phyloP scores from a whole-genome alignment of 225 moss, liverwort and hornwort genomes.

The Anthoceros angustus region DNA sequence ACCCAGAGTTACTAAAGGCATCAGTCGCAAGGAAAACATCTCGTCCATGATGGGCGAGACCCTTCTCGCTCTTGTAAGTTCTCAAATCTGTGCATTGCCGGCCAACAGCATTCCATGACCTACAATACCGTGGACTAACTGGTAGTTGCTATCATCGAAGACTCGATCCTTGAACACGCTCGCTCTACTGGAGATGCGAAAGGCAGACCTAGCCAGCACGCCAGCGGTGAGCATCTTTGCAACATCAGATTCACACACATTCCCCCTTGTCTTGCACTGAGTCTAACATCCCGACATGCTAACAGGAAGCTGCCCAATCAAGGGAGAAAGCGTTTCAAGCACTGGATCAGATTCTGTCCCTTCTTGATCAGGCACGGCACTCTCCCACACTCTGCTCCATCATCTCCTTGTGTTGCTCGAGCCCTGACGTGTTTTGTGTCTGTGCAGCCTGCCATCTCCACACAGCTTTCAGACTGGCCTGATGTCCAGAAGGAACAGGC shows the following conservation, averaged over 20 bases:
- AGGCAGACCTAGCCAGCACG: slow-evolving; percentile 42
- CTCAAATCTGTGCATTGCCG: background rate
- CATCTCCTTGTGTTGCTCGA: background rate
- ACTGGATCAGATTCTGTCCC: background rate
- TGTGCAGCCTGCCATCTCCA: background rate
- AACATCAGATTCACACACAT: background rate
- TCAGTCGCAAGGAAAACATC: background rate
- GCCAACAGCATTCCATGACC: background rate
- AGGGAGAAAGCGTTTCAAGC: background rate
- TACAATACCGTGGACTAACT: background rate
- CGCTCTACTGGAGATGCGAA: slow-evolving; percentile 51
- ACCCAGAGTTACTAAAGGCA: background rate
- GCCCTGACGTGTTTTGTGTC: background rate
- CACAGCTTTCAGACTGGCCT: background rate
- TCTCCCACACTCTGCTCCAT: background rate
- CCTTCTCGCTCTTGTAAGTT: background rate
- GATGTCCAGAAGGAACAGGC: background rate
- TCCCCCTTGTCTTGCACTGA: slow-evolving; percentile 5
- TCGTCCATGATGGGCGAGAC: background rate
- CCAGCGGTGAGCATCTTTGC: slow-evolving; percentile 24
- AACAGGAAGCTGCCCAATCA: background rate
- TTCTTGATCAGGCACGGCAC: background rate
- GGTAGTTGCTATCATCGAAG: background rate
- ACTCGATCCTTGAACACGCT: slow-evolving; percentile 53
- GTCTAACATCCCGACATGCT: too few relatives aligned